Conservation (phyloP, 345 rosid genomes). For the Lumnitzera littorea region DNA sequence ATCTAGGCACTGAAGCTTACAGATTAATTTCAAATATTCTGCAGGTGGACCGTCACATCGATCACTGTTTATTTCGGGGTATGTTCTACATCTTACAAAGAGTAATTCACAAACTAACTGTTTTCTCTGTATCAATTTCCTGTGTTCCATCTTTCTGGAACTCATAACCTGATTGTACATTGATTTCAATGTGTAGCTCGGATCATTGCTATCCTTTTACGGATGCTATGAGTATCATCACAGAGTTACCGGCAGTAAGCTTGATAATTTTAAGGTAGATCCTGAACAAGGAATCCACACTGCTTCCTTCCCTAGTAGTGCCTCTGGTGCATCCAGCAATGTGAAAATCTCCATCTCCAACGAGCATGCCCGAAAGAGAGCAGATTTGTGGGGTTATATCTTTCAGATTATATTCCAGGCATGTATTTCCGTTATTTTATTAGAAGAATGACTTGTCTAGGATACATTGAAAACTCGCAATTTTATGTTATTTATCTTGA, state of each 20-base stretch:
- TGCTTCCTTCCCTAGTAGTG: constrained; percentile 8
- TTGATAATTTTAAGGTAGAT: constrained; percentile 61
- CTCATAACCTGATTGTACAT: neutral
- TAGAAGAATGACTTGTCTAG: neutral
- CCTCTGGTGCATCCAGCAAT: constrained; percentile 10
- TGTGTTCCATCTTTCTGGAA: neutral
- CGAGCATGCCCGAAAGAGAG: constrained; percentile 33
- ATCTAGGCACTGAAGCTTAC: too few species aligned
- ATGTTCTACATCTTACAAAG: constrained; percentile 9
- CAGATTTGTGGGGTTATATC: constrained; percentile 51
- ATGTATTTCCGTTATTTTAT: neutral
- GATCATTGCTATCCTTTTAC: constrained; percentile 56
- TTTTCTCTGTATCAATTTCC: neutral
- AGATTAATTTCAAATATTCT: constrained; percentile 15
- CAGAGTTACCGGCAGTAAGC: constrained; percentile 55
- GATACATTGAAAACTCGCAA: too few species aligned
- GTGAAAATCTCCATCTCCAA: constrained; percentile 26
- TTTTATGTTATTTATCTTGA: constrained; percentile 2
- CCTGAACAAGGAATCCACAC: constrained; percentile 45
- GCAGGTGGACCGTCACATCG: constrained; percentile 85
- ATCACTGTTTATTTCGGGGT: constrained; percentile 88
- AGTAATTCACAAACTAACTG: neutral
- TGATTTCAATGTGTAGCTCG: constrained; percentile 40
- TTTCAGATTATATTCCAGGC: constrained; percentile 95
- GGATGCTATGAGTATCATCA: constrained; percentile 75